phyloP scores from a whole-genome alignment of 2,329 filamentous ascomycete genomes.

The Aspergillus sp. region DNA sequence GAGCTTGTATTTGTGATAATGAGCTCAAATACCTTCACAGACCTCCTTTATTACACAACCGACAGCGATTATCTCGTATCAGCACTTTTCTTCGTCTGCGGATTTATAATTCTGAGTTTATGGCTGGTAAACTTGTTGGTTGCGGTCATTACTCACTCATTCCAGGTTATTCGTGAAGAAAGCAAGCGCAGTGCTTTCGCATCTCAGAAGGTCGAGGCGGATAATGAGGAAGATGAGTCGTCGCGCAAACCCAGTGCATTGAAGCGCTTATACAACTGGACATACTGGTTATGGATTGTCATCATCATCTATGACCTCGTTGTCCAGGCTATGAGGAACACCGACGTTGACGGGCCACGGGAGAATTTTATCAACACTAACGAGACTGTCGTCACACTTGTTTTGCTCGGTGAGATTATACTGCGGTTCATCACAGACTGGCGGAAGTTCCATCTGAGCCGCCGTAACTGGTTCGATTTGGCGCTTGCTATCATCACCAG shows the following conservation, averaged over 20 bases:
- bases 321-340: constrained; percentile 73
- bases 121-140: constrained; percentile 96
- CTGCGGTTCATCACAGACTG: constrained; percentile 77
- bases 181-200: constrained; percentile 93
- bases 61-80: constrained; percentile 87
- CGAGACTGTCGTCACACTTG: constrained; percentile 73
- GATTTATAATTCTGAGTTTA: constrained; percentile 87
- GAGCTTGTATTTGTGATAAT: constrained; percentile 97
- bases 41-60: constrained; percentile 90
- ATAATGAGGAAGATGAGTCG: constrained; percentile 39
- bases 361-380: constrained; percentile 66
- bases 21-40: constrained; percentile 95
- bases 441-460: constrained; percentile 73
- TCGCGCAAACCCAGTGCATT: constrained; percentile 47
- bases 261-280: constrained; percentile 73
- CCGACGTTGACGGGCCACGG: constrained; percentile 66
- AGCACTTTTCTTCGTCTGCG: constrained; percentile 70
- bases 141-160: constrained; percentile 96
- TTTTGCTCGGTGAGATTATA: constrained; percentile 79
- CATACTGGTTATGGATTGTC: constrained; percentile 72
- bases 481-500: constrained; percentile 76
- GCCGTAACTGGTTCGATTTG: constrained; percentile 78
- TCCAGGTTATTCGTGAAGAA: constrained; percentile 96
- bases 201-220: constrained; percentile 61
- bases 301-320: constrained; percentile 80